Conservation (phyloP, 305 asterid genomes). For the Fraxinus albicans region DNA sequence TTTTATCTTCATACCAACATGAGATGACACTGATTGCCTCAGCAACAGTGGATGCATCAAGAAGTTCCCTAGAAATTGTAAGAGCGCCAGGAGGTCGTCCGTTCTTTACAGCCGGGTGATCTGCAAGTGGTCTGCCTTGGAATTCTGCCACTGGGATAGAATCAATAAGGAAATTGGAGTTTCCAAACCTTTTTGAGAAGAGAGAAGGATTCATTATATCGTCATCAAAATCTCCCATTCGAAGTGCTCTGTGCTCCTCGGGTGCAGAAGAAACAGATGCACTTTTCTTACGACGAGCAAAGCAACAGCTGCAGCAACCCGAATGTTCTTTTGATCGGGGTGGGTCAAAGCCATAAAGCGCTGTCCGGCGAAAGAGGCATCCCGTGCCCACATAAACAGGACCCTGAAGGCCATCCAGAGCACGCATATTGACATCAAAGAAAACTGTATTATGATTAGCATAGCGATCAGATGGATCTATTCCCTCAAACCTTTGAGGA, state of each 20-base stretch:
- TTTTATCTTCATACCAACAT: constrained; percentile 96
- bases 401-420: constrained; percentile 89
- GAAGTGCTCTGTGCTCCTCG: constrained; percentile 71
- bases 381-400: constrained; percentile 96
- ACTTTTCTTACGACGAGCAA: constrained; percentile 46
- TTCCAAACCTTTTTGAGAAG: constrained; percentile 84
- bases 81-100: constrained; percentile 93
- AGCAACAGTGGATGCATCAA: constrained; percentile 86
- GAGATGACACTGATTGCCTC: constrained; percentile 95
- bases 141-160: constrained; percentile 90
- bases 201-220: constrained; percentile 70
- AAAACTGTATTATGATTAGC: constrained; percentile 92
- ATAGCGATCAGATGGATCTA: constrained; percentile 84
- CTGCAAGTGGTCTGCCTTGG: constrained; percentile 94
- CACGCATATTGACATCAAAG: constrained; percentile 92
- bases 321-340: constrained; percentile 67
- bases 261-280: constrained; percentile 51
- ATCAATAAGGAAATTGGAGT: constrained; percentile 75
- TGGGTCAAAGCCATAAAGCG: constrained; percentile 87
- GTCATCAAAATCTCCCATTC: constrained; percentile 82
- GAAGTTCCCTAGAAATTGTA: constrained; percentile 76
- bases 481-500: constrained; percentile 90
- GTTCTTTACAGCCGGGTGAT: constrained; percentile 81
- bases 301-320: constrained; percentile 71
- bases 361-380: constrained; percentile 79